These are phyloP conservation scores for Monosporascus sp. DNA, from an alignment of 2,329 filamentous ascomycete genomes.

Conservation along the genomic window DNA sequence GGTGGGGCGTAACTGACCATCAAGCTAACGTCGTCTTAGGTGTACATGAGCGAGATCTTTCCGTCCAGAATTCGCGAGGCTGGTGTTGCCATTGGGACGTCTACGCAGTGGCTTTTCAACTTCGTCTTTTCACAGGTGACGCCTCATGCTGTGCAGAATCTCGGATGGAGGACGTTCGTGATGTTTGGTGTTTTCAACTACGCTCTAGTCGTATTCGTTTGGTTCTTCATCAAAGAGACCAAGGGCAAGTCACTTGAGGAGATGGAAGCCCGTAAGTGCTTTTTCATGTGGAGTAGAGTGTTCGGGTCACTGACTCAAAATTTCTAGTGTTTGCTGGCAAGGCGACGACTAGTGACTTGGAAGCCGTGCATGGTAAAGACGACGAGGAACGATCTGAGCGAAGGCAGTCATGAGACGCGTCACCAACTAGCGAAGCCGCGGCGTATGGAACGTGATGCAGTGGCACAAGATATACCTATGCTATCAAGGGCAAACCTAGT, in stretches of 20 bases:
- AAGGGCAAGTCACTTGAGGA: background rate
- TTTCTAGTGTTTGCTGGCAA: too few species aligned
- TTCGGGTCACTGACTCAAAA: too few species aligned
- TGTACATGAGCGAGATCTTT: constrained; percentile 32
- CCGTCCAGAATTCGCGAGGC: constrained; percentile 42
- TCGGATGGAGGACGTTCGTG: constrained; percentile 43
- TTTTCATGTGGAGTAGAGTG: too few species aligned
- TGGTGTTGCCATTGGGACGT: constrained; percentile 39
- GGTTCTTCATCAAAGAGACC: background rate
- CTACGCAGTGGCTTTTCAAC: constrained; percentile 45
- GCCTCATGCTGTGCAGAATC: constrained; percentile 43
- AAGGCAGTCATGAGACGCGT: too few species aligned
- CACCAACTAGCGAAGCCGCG: too few species aligned
- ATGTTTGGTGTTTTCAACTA: constrained; percentile 23
- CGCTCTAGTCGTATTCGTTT: background rate
- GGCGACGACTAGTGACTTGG: too few species aligned
- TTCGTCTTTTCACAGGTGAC: constrained; percentile 43
- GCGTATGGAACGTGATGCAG: too few species aligned
- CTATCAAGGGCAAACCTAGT: too few species aligned
- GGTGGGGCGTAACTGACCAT: too few species aligned
- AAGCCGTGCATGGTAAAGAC: too few species aligned
- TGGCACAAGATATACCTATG: too few species aligned
- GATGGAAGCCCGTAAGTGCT: background rate
- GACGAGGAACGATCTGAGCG: too few species aligned
- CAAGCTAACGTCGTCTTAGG: background rate